Evolutionary conservation across 1,139 yeast genomes (phyloP), one percentile per base, ranked within the genome.

Genomic region (Geotrichum citri-aurantii): DNA sequence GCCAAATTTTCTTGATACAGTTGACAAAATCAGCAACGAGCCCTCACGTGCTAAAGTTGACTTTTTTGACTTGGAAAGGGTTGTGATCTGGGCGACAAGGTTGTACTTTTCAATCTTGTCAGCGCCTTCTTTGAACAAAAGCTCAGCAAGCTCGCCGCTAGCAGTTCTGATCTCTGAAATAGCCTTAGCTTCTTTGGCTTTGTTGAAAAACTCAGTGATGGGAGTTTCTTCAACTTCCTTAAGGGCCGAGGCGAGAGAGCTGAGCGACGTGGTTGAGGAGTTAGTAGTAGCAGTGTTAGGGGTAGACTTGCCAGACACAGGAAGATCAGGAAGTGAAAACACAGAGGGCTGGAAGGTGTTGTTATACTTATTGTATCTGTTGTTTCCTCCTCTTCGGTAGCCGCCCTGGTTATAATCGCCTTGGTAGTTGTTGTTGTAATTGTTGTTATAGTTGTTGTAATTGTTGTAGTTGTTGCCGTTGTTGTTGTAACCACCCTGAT

Each of bases 21-120:
- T 81, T 59, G 89, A 86, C 55, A 90, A 77, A 56, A 89, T 74
- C 54, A 88, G 69, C 73, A 86, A 77, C 2, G 89, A 83, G 27
- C 90, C 80, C 73, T 92, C 97, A 73, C 95, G 83, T 49, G 86
- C 81, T 59, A 88, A 72, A 10, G 90, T 77, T 3, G 91, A 77
- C 69, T 84, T 86, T 71, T 91, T 92, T 48, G 89, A 82, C 70
- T 88, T 90, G 56, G 82, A 71, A 59, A 92, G 77, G 42, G 90
- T 81, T 62, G 82, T 77, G 58, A 88, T 66, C 50, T 87, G 81
- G 26, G 85, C 90, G 31, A 73, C 69, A 29, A 92, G 64, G 56
- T 83, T 81, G 90, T 92, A 90, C 14, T 83, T 86, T 55, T 77
- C 75, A 47, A 90, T 78, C 5, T 81, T 73, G 8, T 75, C 65